Conservation (phyloP, 345 rosid species). For the Cardiospermum halicacabum region DNA sequence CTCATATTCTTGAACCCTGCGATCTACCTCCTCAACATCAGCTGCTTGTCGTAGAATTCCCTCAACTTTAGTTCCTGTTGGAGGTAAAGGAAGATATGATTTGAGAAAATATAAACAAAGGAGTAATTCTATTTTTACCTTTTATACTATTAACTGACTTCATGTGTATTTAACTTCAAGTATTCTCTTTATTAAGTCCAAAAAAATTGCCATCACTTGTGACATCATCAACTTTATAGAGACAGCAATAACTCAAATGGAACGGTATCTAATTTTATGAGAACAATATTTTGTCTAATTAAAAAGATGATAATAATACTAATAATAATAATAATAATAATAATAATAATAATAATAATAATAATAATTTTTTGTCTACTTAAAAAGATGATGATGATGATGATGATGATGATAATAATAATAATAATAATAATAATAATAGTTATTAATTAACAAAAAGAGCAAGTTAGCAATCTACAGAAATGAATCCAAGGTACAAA, state of each 20-base stretch:
- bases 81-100: constrained; percentile 17
- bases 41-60: constrained; percentile 94
- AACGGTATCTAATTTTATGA: not conserved
- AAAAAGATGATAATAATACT: too few relatives aligned
- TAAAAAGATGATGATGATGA: too few relatives aligned
- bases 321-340: too few relatives aligned
- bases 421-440: too few relatives aligned
- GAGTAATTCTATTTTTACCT: not conserved
- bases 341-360: too few relatives aligned
- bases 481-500: not conserved
- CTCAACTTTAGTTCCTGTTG: constrained; percentile 74
- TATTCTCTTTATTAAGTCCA: not conserved
- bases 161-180: not conserved
- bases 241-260: not conserved
- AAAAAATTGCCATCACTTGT: not conserved
- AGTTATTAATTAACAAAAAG: not conserved
- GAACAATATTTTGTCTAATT: not conserved
- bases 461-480: not conserved
- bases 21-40: constrained; percentile 97
- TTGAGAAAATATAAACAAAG: constrained; percentile 2
- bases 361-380: too few relatives aligned
- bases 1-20: constrained; percentile 90
- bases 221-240: not conserved
- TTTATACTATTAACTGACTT: not conserved
- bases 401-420: too few relatives aligned